Percentiles rank a stretch among this genome's conserved stretches.
Conservation (phyloP, 2,329 filamentous ascomycete species). For the Fusarium transvaalense region DNA sequence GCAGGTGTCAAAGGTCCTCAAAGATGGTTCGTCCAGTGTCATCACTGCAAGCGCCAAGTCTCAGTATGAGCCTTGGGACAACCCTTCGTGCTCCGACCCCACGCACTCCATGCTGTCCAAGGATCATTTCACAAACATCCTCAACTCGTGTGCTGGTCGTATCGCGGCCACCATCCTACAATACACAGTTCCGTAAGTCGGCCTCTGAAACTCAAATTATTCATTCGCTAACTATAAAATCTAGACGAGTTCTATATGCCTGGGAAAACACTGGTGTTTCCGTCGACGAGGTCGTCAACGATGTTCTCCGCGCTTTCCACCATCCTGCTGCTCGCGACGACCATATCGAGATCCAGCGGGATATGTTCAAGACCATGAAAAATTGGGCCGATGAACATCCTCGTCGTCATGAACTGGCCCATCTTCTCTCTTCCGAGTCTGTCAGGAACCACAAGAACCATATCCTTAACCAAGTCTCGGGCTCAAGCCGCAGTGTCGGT, state of each 20-base stretch:
- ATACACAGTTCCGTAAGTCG: slow-evolving; percentile 81
- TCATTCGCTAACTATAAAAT: slow-evolving; percentile 14
- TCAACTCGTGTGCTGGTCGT: slow-evolving; percentile 81
- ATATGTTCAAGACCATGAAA: slow-evolving; percentile 90
- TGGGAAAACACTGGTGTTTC: slow-evolving; percentile 91
- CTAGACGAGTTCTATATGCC: slow-evolving; percentile 83
- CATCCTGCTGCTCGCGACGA: slow-evolving; percentile 87
- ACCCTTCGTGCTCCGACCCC: slow-evolving; percentile 79
- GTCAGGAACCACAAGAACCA: slow-evolving; percentile 89
- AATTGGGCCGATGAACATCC: slow-evolving; percentile 80
- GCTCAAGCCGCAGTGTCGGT: slow-evolving; percentile 31
- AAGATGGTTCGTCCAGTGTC: slow-evolving; percentile 82
- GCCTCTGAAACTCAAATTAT: background rate
- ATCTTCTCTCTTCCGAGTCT: slow-evolving; percentile 83
- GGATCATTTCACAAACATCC: slow-evolving; percentile 84
- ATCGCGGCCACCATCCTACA: slow-evolving; percentile 82
- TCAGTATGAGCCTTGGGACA: slow-evolving; percentile 84
- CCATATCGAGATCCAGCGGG: slow-evolving; percentile 80
- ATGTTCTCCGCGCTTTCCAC: slow-evolving; percentile 87
- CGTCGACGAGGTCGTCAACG: slow-evolving; percentile 84
- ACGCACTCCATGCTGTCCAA: slow-evolving; percentile 88
- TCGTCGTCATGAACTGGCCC: slow-evolving; percentile 76
- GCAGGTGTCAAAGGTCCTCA: slow-evolving; percentile 84
- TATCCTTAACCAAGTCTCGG: slow-evolving; percentile 57
- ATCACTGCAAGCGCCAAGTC: slow-evolving; percentile 77